phyloP scores from a whole-genome alignment of 805 yeast species.

The Nematodospora valgi region DNA sequence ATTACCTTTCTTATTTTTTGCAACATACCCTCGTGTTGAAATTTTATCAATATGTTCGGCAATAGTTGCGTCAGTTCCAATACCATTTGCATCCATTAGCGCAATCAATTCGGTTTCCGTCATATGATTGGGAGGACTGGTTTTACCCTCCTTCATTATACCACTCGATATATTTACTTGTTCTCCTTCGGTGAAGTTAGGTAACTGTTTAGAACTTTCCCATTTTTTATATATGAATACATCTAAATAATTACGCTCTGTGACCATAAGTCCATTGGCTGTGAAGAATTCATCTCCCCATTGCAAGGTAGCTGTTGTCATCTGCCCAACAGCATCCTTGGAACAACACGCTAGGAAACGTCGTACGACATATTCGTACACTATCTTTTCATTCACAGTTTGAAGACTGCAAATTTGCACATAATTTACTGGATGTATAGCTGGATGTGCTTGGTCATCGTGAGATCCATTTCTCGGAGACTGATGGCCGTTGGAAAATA shows the following conservation, averaged over 20 bases:
- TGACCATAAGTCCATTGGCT: constrained; percentile 71
- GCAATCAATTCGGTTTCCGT: constrained; percentile 92
- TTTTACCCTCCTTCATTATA: constrained; percentile 66
- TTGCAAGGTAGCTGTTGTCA: constrained; percentile 55
- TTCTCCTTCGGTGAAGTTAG: constrained; percentile 59
- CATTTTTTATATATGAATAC: constrained; percentile 77
- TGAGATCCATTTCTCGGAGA: constrained; percentile 77
- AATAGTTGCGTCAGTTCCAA: constrained; percentile 98
- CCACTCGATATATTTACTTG: constrained; percentile 52
- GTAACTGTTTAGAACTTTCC: constrained; percentile 65
- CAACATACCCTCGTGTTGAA: constrained; percentile 61
- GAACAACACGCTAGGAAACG: constrained; percentile 92
- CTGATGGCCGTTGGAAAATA: constrained; percentile 43
- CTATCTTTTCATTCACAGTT: constrained; percentile 52
- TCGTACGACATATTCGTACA: constrained; percentile 82
- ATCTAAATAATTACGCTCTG: constrained; percentile 74
- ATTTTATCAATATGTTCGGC: constrained; percentile 95
- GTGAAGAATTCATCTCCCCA: constrained; percentile 81
- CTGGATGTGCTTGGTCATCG: constrained; percentile 97
- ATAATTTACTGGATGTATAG: constrained; percentile 82
- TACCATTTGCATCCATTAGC: constrained; percentile 94
- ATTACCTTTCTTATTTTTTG: constrained; percentile 36
- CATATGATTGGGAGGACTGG: constrained; percentile 76
- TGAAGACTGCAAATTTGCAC: constrained; percentile 27
- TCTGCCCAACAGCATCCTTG: constrained; percentile 78